These are phyloP conservation scores for Mollisiaceae sp. DNA, from an alignment of 2,329 filamentous ascomycete species.

Conservation along the genomic window DNA sequence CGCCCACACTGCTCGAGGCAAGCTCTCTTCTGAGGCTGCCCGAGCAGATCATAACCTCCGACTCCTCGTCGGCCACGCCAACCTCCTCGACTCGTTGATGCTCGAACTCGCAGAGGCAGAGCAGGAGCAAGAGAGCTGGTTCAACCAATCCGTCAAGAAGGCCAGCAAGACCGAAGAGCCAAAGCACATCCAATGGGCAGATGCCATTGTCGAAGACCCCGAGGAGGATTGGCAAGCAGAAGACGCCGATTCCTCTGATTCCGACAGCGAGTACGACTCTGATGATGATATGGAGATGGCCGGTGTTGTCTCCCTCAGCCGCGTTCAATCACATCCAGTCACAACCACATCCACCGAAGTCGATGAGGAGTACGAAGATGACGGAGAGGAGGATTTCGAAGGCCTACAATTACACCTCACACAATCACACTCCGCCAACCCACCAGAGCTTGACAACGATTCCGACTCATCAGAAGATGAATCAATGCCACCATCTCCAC, in stretches of 20 bases:
- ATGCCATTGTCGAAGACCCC: slow-evolving; percentile 73
- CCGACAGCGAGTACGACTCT: slow-evolving; percentile 56
- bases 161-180: slow-evolving; percentile 62
- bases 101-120: slow-evolving; percentile 89
- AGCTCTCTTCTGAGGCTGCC: slow-evolving; percentile 92
- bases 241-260: slow-evolving; percentile 59
- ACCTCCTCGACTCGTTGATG: slow-evolving; percentile 96
- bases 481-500: slow-evolving; percentile 63
- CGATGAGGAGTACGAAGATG: slow-evolving; percentile 53
- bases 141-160: slow-evolving; percentile 91
- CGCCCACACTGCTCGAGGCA: slow-evolving; percentile 92
- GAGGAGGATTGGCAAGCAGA: slow-evolving; percentile 74
- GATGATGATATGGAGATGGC: slow-evolving; percentile 62
- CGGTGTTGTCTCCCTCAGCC: slow-evolving; percentile 52
- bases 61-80: slow-evolving; percentile 95
- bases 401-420: slow-evolving; percentile 72
- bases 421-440: slow-evolving; percentile 64
- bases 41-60: slow-evolving; percentile 93
- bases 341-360: slow-evolving; percentile 36
- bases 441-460: slow-evolving; percentile 74
- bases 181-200: slow-evolving; percentile 86
- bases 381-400: slow-evolving; percentile 67
- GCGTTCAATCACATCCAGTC: slow-evolving; percentile 49
- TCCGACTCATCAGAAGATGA: slow-evolving; percentile 75
- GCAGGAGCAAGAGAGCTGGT: slow-evolving; percentile 95